Evolutionary conservation across 306 rosid species (phyloP).

Genomic region (Castanea sativa): DNA sequence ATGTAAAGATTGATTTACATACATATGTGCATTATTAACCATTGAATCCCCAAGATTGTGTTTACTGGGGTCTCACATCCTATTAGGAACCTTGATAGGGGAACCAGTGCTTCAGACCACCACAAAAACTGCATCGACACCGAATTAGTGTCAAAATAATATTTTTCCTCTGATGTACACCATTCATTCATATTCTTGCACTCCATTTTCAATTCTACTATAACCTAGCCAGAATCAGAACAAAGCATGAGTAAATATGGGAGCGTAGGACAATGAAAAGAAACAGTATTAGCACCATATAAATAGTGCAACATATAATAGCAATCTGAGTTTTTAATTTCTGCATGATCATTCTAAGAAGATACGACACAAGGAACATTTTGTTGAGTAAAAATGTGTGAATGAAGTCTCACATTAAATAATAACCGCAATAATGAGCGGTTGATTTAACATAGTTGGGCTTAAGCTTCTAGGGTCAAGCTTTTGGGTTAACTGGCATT

Average conservation of each 20-base stretch:
- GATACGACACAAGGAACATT: neutral
- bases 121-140: slow-evolving; percentile 28
- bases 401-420: neutral
- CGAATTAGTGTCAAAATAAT: slow-evolving; percentile 31
- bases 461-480: neutral
- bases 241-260: neutral
- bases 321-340: neutral
- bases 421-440: too few relatives aligned
- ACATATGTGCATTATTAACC: slow-evolving; percentile 37
- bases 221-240: slow-evolving; percentile 31
- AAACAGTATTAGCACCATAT: too few relatives aligned
- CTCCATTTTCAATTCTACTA: slow-evolving; percentile 18
- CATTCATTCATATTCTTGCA: slow-evolving; percentile 16
- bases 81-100: slow-evolving; percentile 4
- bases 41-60: slow-evolving; percentile 23
- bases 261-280: neutral
- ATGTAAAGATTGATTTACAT: slow-evolving; percentile 35
- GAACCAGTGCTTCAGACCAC: slow-evolving; percentile 17
- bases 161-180: slow-evolving; percentile 27
- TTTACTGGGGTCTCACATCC: slow-evolving; percentile 16
- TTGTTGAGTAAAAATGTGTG: neutral
- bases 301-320: neutral
- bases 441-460: neutral
- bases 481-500: neutral
- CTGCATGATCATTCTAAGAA: neutral